These are phyloP conservation scores for Amphichorda felina DNA, from an alignment of 2,329 filamentous ascomycete species.

Conservation along the genomic window DNA sequence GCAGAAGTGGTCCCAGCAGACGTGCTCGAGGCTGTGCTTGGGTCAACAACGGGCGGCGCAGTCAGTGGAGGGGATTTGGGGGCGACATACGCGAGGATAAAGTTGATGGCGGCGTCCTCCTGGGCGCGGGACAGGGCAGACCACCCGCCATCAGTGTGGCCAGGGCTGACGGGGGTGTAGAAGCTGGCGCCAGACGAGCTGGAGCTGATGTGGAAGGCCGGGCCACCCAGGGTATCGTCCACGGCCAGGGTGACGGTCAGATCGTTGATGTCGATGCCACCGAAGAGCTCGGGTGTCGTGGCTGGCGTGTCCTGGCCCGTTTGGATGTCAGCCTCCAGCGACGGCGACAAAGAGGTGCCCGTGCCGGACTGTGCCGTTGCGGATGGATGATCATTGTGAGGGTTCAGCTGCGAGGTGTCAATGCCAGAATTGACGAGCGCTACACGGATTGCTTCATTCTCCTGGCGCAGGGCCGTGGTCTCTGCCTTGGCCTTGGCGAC, in stretches of 20 bases:
- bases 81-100: constrained; percentile 35
- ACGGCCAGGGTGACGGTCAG: constrained; percentile 28
- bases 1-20: constrained; percentile 38
- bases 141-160: constrained; percentile 9
- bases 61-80: neutral
- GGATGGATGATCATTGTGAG: too few species aligned
- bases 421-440: constrained; percentile 17
- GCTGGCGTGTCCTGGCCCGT: neutral
- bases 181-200: constrained; percentile 9
- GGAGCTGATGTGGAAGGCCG: constrained; percentile 28
- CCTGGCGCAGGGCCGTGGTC: constrained; percentile 17
- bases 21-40: constrained; percentile 32
- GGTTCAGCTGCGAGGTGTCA: too few species aligned
- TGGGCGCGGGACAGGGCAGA: constrained; percentile 21
- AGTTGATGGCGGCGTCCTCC: constrained; percentile 36
- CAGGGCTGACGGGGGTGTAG: constrained; percentile 1
- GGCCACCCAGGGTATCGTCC: constrained; percentile 26
- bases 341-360: too few species aligned
- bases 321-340: too few species aligned
- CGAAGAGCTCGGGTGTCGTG: constrained; percentile 15
- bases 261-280: constrained; percentile 21
- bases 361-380: neutral
- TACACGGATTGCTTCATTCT: constrained; percentile 31
- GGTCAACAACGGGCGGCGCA: constrained; percentile 1
- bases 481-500: constrained; percentile 30